phyloP scores from a whole-genome alignment of 192 early-diverging fungal genomes.

The Geosiphon pyriformis region DNA sequence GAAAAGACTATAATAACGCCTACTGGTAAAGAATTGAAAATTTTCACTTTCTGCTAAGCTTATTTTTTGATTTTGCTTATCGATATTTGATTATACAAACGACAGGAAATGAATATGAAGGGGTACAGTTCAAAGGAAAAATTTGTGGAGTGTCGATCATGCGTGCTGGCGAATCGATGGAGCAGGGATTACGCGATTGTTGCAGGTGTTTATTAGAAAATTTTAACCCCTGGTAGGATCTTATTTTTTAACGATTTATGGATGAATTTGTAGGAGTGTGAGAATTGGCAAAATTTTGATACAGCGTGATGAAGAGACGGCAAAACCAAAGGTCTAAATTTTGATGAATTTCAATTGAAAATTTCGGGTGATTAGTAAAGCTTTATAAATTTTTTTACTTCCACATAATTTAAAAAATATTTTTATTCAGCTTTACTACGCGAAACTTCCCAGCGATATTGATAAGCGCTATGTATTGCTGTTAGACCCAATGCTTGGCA shows the following conservation, averaged over 20 bases:
- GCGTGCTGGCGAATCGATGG: constrained; percentile 94
- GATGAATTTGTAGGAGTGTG: constrained; percentile 54
- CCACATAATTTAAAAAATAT: neutral
- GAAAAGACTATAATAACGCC: constrained; percentile 76
- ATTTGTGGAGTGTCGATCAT: constrained; percentile 96
- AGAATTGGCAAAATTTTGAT: constrained; percentile 95
- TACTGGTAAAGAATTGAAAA: constrained; percentile 46
- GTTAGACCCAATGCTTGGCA: constrained; percentile 92
- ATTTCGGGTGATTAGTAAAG: too few species aligned
- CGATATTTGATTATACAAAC: constrained; percentile 20
- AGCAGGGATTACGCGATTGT: constrained; percentile 77
- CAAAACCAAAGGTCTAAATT: constrained; percentile 76
- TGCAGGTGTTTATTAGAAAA: too few species aligned
- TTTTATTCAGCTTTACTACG: constrained; percentile 68
- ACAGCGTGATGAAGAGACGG: constrained; percentile 92
- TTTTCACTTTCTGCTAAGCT: neutral
- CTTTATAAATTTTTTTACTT: neutral
- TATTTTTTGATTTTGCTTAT: neutral
- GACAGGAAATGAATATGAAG: constrained; percentile 57
- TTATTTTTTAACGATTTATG: too few species aligned
- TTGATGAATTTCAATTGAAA: too few species aligned
- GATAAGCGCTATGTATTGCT: constrained; percentile 75
- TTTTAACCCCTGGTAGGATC: too few species aligned
- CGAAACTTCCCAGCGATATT: constrained; percentile 88
- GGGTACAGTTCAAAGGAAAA: constrained; percentile 74